Conservation (phyloP, 192 early-diverging fungal genomes). For the Coemansia sp. region DNA sequence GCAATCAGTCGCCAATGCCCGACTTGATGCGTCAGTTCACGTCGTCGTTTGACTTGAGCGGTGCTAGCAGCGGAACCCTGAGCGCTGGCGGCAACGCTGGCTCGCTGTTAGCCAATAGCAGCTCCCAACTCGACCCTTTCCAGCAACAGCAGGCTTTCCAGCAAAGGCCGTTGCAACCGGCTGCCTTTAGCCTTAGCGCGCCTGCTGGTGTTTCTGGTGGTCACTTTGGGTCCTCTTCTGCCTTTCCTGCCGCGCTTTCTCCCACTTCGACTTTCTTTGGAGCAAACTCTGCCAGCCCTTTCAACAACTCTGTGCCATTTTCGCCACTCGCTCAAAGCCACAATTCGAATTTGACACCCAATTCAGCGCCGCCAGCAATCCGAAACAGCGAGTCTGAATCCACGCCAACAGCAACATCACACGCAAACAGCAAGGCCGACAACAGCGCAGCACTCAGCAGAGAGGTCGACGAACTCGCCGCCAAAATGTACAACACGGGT, state of each 20-base stretch:
- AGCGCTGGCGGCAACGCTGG: not conserved
- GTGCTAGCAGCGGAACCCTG: not conserved
- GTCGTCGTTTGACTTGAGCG: conserved; percentile 43
- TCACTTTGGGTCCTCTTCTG: conserved; percentile 19
- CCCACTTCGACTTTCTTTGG: conserved; percentile 20
- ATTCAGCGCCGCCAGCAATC: conserved; percentile 2
- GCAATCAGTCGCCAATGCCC: conserved; percentile 31
- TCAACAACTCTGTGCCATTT: conserved; percentile 17
- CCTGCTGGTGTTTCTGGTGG: conserved; percentile 1
- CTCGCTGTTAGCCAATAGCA: conserved; percentile 14
- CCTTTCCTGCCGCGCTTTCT: conserved; percentile 27
- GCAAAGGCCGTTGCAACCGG: conserved; percentile 12
- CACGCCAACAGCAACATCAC: not conserved
- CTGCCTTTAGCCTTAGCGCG: conserved; percentile 25
- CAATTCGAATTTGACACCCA: conserved; percentile 3
- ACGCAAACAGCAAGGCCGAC: conserved; percentile 2
- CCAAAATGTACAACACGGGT: conserved; percentile 44
- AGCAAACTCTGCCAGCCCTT: conserved; percentile 29
- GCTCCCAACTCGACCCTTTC: conserved; percentile 17
- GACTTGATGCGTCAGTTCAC: conserved; percentile 50
- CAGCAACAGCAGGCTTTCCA: conserved; percentile 18
- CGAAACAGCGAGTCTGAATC: not conserved
- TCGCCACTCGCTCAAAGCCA: conserved; percentile 5
- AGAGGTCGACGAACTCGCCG: conserved; percentile 36
- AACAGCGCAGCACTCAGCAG: conserved; percentile 12